Base-by-base conservation (phyloP, 805 yeast species). In the Teunomyces barrocoloradensis region DNA sequence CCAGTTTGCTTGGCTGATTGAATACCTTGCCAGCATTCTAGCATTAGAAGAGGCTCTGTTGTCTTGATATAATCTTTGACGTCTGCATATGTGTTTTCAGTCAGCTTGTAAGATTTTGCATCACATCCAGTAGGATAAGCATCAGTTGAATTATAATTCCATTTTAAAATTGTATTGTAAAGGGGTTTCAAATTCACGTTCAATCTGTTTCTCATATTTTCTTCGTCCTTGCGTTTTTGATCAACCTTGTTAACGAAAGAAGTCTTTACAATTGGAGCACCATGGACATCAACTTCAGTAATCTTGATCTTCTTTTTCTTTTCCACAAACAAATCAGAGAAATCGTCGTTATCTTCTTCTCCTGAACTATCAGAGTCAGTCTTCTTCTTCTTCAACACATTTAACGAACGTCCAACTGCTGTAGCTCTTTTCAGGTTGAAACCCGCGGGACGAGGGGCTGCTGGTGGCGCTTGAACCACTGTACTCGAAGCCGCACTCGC, bases 21-120 rank as follows among this genome's bases (percentile, higher is more conserved):
- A 23, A 94, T 79, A 0, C 89, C 86, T 59, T 91, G 96, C 97
- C 98, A 95, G 53, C 96, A 87, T 67, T 94, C 99, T 35, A 92
- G 67, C 61, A 91, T 68, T 38, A 94, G 69, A 37, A 94, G 72
- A 0, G 99, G 99, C 54, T 84, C 87, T 64, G 89, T 85, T 1
- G 79, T 74, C 30, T 73, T 70, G 42, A 78, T 79, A 59, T 95
- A 94, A 2, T 86, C 89, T n/a, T 68, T 71, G 4, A 82, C 81
- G 43, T 78, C 69, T 0, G 57, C 48, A 59, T 88, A 94, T 1
- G 66, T 57, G 53, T 82, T 82, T 25, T 79, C 77, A 5, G 88
- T 84, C 0, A 70, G 63, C 1, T 59, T 57, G 56, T 78, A 80
- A 1, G 65, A 58, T 3, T 66, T 64, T 2, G 59, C 57, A 4